A percentile compares a stretch with the other conserved stretches of the same genome.
Conservation (phyloP, 2,329 filamentous ascomycete genomes). For the Ustilaginoidea virens region DNA sequence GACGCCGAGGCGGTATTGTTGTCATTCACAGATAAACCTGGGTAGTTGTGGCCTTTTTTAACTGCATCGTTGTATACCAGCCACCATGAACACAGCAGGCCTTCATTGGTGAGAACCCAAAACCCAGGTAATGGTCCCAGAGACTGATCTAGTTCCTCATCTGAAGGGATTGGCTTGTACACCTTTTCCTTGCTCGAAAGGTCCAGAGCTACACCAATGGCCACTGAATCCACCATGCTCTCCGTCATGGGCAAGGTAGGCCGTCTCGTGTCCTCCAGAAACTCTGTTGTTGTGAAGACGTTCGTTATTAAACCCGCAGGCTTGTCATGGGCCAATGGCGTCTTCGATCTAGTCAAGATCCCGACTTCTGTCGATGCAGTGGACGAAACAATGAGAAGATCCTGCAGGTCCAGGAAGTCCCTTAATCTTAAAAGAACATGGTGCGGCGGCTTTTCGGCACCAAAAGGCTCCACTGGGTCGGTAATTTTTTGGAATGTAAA, state of each 20-base stretch:
- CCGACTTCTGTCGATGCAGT: slow-evolving; percentile 69
- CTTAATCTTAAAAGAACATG: slow-evolving; percentile 65
- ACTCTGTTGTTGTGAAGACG: slow-evolving; percentile 58
- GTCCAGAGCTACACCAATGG: slow-evolving; percentile 70
- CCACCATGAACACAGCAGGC: slow-evolving; percentile 78
- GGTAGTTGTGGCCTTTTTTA: slow-evolving; percentile 54
- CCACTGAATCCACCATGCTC: slow-evolving; percentile 48
- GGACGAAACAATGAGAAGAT: slow-evolving; percentile 69
- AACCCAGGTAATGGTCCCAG: slow-evolving; percentile 68
- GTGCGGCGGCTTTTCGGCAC: slow-evolving; percentile 50
- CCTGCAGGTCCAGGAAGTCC: slow-evolving; percentile 66
- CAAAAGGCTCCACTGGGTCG: slow-evolving; percentile 61
- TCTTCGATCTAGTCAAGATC: slow-evolving; percentile 58
- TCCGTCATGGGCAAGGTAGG: slow-evolving; percentile 60
- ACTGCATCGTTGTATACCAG: slow-evolving; percentile 81
- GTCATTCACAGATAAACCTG: slow-evolving; percentile 44
- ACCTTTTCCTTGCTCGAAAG: slow-evolving; percentile 72
- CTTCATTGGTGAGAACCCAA: slow-evolving; percentile 78
- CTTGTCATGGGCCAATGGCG: slow-evolving; percentile 45
- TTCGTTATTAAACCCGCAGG: slow-evolving; percentile 43
- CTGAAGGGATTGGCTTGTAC: slow-evolving; percentile 57
- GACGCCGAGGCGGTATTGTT: slow-evolving; percentile 15
- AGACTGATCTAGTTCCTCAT: slow-evolving; percentile 66
- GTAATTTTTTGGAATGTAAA: slow-evolving; percentile 62
- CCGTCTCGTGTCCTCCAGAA: slow-evolving; percentile 57